phyloP scores from a whole-genome alignment of 2,329 filamentous ascomycete genomes.

The Diaporthe caulivora region DNA sequence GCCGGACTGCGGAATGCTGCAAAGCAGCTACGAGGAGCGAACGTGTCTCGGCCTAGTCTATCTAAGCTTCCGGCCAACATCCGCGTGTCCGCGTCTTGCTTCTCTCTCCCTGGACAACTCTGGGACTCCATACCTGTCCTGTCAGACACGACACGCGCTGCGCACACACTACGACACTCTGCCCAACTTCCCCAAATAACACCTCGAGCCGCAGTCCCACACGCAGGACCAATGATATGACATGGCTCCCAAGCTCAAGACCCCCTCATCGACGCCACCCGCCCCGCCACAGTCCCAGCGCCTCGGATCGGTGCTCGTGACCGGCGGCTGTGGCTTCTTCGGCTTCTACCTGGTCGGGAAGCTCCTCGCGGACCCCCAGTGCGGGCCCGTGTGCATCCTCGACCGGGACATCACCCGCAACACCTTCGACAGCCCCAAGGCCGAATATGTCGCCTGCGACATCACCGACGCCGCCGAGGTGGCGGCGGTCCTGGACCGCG shows the following conservation, averaged over 20 bases:
- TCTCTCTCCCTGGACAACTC: constrained; percentile 4
- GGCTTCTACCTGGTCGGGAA: constrained; percentile 49
- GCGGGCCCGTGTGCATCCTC: constrained; percentile 45
- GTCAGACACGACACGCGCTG: background rate
- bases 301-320: constrained; percentile 44
- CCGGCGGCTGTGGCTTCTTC: constrained; percentile 51
- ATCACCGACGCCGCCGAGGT: constrained; percentile 44
- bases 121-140: background rate
- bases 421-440: constrained; percentile 40
- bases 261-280: background rate
- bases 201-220: background rate
- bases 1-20: constrained; percentile 26
- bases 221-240: constrained; percentile 11
- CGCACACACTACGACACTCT: background rate
- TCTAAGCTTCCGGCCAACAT: constrained; percentile 1
- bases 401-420: constrained; percentile 46
- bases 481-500: constrained; percentile 40
- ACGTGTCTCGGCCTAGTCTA: constrained; percentile 26
- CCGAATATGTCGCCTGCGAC: constrained; percentile 45
- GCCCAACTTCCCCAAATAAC: background rate
- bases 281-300: constrained; percentile 18
- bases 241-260: background rate
- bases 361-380: constrained; percentile 43
- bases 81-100: background rate
- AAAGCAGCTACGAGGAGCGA: constrained; percentile 22